Evolutionary conservation across 257 asterid species (phyloP).

Genomic region (Solanum arcanum): DNA sequence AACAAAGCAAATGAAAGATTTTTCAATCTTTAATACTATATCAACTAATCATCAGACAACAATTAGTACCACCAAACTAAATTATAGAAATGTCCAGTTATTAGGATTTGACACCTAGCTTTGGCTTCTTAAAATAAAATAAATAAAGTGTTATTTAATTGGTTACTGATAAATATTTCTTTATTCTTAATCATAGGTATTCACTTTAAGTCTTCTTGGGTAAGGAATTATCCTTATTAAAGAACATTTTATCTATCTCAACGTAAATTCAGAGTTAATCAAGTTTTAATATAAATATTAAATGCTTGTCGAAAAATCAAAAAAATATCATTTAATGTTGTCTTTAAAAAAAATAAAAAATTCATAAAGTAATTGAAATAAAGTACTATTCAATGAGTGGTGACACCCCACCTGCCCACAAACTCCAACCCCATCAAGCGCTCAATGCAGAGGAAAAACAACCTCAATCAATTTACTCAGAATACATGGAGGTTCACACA

Average conservation of each 20-base stretch:
- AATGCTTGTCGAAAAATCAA: fast-evolving
- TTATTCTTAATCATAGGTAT: too few relatives aligned
- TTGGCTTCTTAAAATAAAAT: background rate
- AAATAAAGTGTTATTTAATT: background rate
- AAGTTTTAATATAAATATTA: fast-evolving
- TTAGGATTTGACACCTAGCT: background rate
- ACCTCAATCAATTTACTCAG: too few relatives aligned
- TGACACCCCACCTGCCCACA: background rate
- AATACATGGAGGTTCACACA: too few relatives aligned
- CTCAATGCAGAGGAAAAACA: background rate
- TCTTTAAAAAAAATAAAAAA: too few relatives aligned
- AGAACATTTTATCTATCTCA: fast-evolving
- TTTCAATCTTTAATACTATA: background rate
- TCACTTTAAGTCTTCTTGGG: too few relatives aligned
- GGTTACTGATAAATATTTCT: too few relatives aligned
- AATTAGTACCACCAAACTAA: background rate
- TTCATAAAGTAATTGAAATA: background rate
- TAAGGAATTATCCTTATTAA: fast-evolving
- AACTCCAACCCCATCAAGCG: background rate
- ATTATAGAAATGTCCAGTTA: background rate
- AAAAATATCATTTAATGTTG: too few relatives aligned
- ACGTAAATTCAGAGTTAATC: fast-evolving
- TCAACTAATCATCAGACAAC: background rate
- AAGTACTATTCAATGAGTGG: background rate
- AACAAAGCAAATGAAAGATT: background rate